These are phyloP conservation scores for Lolium perenne DNA, from an alignment of 176 grass and related monocot species.

Conservation along the genomic window DNA sequence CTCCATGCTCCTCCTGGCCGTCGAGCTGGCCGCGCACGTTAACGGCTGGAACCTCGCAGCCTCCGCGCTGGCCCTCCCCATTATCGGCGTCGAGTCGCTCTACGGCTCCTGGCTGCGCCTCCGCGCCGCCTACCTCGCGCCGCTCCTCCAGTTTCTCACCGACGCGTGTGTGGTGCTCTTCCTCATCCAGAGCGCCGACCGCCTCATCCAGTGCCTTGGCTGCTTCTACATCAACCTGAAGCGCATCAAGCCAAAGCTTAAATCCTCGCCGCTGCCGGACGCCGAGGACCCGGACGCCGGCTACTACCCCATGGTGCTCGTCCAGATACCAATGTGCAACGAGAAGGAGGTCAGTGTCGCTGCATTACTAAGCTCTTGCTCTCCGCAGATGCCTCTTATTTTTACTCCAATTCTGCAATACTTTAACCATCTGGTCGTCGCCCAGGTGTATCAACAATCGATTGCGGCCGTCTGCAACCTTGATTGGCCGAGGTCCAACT, in stretches of 20 bases:
- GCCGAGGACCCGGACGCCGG: slow-evolving; percentile 65
- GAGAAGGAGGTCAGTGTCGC: slow-evolving; percentile 79
- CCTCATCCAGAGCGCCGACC: slow-evolving; percentile 93
- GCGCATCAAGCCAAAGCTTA: slow-evolving; percentile 78
- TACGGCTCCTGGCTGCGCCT: slow-evolving; percentile 81
- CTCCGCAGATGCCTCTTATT: slow-evolving; percentile 17
- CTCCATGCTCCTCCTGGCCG: slow-evolving; percentile 67
- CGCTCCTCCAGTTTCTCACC: slow-evolving; percentile 85
- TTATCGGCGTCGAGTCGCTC: slow-evolving; percentile 65
- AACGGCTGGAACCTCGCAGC: slow-evolving; percentile 76
- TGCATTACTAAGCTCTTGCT: background rate
- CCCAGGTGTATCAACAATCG: slow-evolving; percentile 97
- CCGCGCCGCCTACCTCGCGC: slow-evolving; percentile 80
- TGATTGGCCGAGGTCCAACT: slow-evolving; percentile 94
- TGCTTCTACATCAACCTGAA: slow-evolving; percentile 91
- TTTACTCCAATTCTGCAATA: slow-evolving; percentile 19
- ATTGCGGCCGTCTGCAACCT: slow-evolving; percentile 96
- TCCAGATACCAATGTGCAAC: slow-evolving; percentile 99
- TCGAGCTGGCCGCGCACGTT: slow-evolving; percentile 75
- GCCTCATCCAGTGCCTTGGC: slow-evolving; percentile 86
- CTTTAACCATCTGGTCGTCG: slow-evolving; percentile 40
- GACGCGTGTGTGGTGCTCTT: slow-evolving; percentile 91
- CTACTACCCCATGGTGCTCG: slow-evolving; percentile 88
- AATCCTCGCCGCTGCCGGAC: slow-evolving; percentile 45
- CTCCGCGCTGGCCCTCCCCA: slow-evolving; percentile 53